Evolutionary conservation across 192 early-diverging fungal genomes (phyloP), one percentile per base, ranked within the genome.

Genomic region (Coemansia sp.): DNA sequence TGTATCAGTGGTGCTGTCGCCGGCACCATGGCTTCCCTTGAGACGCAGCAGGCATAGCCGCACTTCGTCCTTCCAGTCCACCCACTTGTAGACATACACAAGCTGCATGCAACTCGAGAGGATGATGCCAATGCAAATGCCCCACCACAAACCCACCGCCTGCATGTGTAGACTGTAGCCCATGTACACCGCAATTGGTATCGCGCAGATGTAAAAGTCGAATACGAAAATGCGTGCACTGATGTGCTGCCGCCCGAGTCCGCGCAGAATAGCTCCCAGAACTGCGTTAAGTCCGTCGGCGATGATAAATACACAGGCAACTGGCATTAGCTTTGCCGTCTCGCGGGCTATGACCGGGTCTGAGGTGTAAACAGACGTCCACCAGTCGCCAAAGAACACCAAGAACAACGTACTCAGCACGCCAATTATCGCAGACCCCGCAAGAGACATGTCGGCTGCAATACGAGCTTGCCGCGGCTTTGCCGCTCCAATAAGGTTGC

Each of bases 301-400:
- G 40, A 79, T 64, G 73, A 88, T 93, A 35, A 89, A 36, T 0
- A 93, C 92, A 22, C 84, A 90, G 24, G 94, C 67, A 7, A 54
- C 51, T 0, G 95, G 94, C 74, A 97, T 77, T 12, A 96, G 82
- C 46, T 56, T 67, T 1, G 92, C 89, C 3, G 95, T 32, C 27
- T 54, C 92, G 6, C 91, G 69, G 15, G 61, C 71, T 54, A 93
- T 81, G 10, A 96, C 91, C 0, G 84, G 85, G 67, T 96, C 91
- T 27, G 84, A 66, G 24, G 89, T 90, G 65, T 91, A 92, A 20
- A 92, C 43, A 14, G 40, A 61, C 3, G 83, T 79, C 83, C 83
- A 85, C 83, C 73, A 73, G 47, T 47, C 35, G 35, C 72, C 67
- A 25, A 74, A 31, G 25, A 54, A n/a, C 12, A 54, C 15, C 51